Evolutionary conservation across 805 yeast genomes (phyloP).

Genomic region (Zygosaccharomyces siamensis): DNA sequence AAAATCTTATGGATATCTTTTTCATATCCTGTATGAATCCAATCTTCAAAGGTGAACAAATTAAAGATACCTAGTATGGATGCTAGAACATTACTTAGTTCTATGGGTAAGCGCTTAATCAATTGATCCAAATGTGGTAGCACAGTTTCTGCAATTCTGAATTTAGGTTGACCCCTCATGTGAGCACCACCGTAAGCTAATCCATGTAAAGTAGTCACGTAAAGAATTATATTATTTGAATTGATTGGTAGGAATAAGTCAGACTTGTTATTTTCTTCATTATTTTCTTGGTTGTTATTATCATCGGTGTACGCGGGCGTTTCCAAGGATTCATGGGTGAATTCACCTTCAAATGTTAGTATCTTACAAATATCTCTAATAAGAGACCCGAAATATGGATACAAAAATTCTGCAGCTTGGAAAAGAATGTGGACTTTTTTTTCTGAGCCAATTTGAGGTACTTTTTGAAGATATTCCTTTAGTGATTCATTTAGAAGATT

Average conservation of each 20-base stretch:
- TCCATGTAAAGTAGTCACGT: slow-evolving; percentile 29
- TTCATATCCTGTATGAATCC: slow-evolving; percentile 29
- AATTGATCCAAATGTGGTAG: slow-evolving; percentile 25
- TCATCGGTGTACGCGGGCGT: background rate
- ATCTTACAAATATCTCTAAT: slow-evolving; percentile 26
- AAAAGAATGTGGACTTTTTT: slow-evolving; percentile 19
- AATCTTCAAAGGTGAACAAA: slow-evolving; percentile 29
- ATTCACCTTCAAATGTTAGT: slow-evolving; percentile 24
- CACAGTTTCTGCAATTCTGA: slow-evolving; percentile 18
- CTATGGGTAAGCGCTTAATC: slow-evolving; percentile 22
- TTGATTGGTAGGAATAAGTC: slow-evolving; percentile 24
- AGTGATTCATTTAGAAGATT: slow-evolving; percentile 28
- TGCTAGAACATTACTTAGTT: slow-evolving; percentile 20
- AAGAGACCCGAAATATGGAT: slow-evolving; percentile 24
- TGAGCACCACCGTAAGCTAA: slow-evolving; percentile 28
- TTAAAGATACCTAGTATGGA: slow-evolving; percentile 26
- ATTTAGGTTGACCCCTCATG: slow-evolving; percentile 24
- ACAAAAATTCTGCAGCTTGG: slow-evolving; percentile 34
- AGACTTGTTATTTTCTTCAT: slow-evolving; percentile 5
- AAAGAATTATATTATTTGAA: slow-evolving; percentile 21
- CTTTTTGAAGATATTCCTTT: slow-evolving; percentile 14
- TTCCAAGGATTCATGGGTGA: slow-evolving; percentile 11
- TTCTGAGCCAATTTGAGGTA: slow-evolving; percentile 8
- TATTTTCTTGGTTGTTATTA: slow-evolving; percentile 13
- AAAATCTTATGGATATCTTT: slow-evolving; percentile 19